phyloP scores from a whole-genome alignment of 306 rosid genomes.

The Ochetophila trinervis region DNA sequence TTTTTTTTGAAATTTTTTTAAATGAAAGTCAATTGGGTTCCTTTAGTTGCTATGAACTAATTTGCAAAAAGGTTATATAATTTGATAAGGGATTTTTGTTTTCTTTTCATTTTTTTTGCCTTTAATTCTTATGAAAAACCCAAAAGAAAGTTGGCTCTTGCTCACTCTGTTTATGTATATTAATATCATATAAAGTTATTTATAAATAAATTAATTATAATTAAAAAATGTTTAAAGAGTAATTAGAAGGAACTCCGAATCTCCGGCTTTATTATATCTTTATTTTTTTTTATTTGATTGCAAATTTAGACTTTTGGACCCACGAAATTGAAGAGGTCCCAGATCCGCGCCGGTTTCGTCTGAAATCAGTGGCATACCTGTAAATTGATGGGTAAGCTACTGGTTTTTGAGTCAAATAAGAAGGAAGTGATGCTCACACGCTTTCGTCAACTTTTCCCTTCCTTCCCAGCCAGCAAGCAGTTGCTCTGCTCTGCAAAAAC shows the following conservation, averaged over 20 bases:
- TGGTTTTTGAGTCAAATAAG: neutral
- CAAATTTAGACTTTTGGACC: conserved; percentile 4
- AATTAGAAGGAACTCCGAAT: no score
- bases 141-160: no score
- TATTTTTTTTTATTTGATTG: neutral
- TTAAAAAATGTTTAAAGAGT: no score
- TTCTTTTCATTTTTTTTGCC: no score
- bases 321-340: conserved; percentile 7
- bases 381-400: neutral
- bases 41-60: neutral
- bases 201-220: no score
- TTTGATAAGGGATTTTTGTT: no score
- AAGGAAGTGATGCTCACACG: conserved; percentile 12
- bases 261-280: neutral
- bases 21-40: neutral
- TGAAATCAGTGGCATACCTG: conserved; percentile 12
- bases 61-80: no score
- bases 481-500: conserved; percentile 3
- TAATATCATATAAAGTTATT: no score
- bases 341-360: neutral
- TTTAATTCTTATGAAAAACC: no score
- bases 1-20: neutral
- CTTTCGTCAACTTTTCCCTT: conserved; percentile 54
- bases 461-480: conserved; percentile 3
- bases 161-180: no score